Percentiles rank a stretch among this genome's conserved stretches.
These are phyloP conservation scores for Sphaerostilbella broomeana DNA, from an alignment of 2,329 filamentous ascomycete species.

Conservation along the genomic window DNA sequence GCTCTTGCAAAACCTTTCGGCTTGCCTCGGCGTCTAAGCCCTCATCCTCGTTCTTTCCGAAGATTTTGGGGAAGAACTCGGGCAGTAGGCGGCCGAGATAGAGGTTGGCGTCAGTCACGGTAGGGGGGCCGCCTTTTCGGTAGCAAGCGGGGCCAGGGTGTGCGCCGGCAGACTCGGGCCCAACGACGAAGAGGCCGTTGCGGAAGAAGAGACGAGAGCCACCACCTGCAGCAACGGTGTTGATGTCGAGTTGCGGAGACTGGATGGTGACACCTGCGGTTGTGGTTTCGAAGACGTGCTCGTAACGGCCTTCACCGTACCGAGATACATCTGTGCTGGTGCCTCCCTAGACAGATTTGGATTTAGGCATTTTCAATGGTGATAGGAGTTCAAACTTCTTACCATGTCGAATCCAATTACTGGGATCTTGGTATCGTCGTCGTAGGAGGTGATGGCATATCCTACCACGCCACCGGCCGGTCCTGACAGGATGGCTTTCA, in stretches of 20 bases:
- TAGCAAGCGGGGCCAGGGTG: conserved; percentile 90
- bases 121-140: conserved; percentile 79
- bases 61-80: conserved; percentile 92
- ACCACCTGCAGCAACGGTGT: conserved; percentile 87
- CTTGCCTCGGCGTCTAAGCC: conserved; percentile 72
- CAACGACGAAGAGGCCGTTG: conserved; percentile 85
- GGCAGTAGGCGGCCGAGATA: conserved; percentile 78
- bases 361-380: not conserved
- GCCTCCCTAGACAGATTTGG: conserved; percentile 47
- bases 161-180: conserved; percentile 81
- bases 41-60: conserved; percentile 81
- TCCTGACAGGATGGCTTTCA: conserved; percentile 80
- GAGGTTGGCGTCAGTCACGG: conserved; percentile 90
- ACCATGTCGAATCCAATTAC: conserved; percentile 94
- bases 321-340: conserved; percentile 88
- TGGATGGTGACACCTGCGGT: conserved; percentile 93
- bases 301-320: conserved; percentile 78
- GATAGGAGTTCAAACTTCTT: conserved; percentile 5
- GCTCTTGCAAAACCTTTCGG: conserved; percentile 64
- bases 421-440: conserved; percentile 70
- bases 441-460: conserved; percentile 86
- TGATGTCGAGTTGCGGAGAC: conserved; percentile 87
- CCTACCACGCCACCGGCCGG: conserved; percentile 92
- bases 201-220: conserved; percentile 79
- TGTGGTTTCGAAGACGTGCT: conserved; percentile 91